Evolutionary conservation across 345 rosid species (phyloP), one percentile per base, ranked within the genome.

Genomic region (Tarenaya hassleriana): DNA sequence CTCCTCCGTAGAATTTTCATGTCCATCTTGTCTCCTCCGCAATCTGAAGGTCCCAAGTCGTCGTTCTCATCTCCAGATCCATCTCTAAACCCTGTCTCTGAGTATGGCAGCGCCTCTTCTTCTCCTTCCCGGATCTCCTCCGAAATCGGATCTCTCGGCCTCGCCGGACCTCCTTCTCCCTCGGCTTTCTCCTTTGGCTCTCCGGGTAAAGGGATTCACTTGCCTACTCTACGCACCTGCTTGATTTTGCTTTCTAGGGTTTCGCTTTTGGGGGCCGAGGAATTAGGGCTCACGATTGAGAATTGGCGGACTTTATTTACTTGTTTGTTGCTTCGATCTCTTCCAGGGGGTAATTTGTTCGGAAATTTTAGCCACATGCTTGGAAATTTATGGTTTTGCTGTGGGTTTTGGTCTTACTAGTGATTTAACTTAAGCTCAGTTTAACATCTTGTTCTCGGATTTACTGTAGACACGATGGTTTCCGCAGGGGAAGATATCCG

Each of bases 11-110:
- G 41, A 63, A 7, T 78, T 10, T 84, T 84, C 82, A 84, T 81
- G 94, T 81, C 86, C 94, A 81, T 81, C 86, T 77, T 68, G 80
- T 80, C 84, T 68, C 2, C 29, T 24, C 45, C 79, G 41, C 69
- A 75, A 42, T 24, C 70, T 53, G 73, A 72, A 72, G 74, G 70
- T 63, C 58, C 72, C 58, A 52, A 33, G 3, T 63, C 84, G 57
- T 71, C 81, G 11, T 60, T 82, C 5, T 63, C 60, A 10, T 62
- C 72, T 15, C 47, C 46, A 33, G 41, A 69, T 12, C 56, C 47
- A 13, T 33, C 62, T 63, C 75, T 21, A 37, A 72, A 72, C 80
- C 78, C 88, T 66, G 69, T 61, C 48, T 47, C 73, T 60, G 50
- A 64, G 57, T 69, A 84, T 84, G 88, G 80, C 71, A 40, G 17